Conservation (phyloP, 164 flowering plant species). For the Annona squamosa region DNA sequence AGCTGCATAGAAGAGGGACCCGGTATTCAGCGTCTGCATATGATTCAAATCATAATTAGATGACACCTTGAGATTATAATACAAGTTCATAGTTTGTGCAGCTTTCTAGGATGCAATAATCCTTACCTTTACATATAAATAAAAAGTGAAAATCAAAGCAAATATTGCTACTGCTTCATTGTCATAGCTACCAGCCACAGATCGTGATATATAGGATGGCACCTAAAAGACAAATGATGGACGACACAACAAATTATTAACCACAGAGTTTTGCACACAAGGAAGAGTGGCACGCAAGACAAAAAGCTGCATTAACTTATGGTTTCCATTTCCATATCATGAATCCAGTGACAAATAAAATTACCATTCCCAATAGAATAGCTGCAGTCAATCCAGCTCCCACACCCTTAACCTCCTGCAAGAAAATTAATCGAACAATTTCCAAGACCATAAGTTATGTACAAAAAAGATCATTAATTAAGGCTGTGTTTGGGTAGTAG, state of each 20-base stretch:
- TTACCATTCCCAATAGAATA: slow-evolving; percentile 89
- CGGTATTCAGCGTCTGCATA: slow-evolving; percentile 93
- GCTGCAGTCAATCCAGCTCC: slow-evolving; percentile 99
- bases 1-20: slow-evolving; percentile 96
- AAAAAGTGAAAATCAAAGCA: slow-evolving; percentile 95
- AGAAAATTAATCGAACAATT: slow-evolving; percentile 1
- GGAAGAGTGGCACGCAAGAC: too few species aligned
- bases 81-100: background rate
- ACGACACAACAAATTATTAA: too few species aligned
- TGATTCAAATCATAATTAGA: slow-evolving; percentile 6
- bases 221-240: slow-evolving; percentile 41
- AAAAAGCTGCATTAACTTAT: background rate
- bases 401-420: slow-evolving; percentile 89
- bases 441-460: background rate
- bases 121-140: slow-evolving; percentile 86
- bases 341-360: slow-evolving; percentile 9
- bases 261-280: too few species aligned
- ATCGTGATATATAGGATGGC: slow-evolving; percentile 95
- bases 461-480: background rate
- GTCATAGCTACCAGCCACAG: slow-evolving; percentile 99
- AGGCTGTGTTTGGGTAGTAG: background rate
- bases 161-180: slow-evolving; percentile 99
- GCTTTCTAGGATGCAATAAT: background rate
- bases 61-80: slow-evolving; percentile 1
- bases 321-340: background rate